These are phyloP conservation scores for Begonia masoniana DNA, from an alignment of 306 rosid species.

Conservation along the genomic window DNA sequence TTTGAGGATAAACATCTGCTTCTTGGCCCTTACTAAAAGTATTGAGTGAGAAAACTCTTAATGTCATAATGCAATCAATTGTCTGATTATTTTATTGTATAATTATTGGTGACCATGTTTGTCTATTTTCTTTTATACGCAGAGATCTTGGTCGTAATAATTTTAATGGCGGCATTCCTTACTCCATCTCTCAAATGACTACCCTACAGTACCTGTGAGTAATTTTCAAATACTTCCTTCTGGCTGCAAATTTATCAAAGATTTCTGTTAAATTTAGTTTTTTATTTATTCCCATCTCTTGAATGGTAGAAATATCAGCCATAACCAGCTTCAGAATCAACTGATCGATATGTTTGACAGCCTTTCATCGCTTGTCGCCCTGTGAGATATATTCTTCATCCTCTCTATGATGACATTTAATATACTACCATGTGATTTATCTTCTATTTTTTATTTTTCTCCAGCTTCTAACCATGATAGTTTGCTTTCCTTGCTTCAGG, in stretches of 20 bases:
- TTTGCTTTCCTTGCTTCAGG: conserved; percentile 10
- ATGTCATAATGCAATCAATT: too few species aligned
- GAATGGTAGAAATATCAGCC: conserved; percentile 63
- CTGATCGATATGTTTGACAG: conserved; percentile 31
- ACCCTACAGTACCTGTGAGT: conserved; percentile 72
- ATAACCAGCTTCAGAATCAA: conserved; percentile 70
- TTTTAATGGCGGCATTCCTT: conserved; percentile 53
- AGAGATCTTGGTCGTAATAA: conserved; percentile 70
- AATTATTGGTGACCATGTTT: too few species aligned
- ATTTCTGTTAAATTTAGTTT: conserved; percentile 11
- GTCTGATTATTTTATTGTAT: too few species aligned
- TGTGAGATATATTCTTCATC: conserved; percentile 39
- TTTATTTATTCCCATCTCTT: conserved; percentile 1
- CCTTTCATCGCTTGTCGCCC: conserved; percentile 56
- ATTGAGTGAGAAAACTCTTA: too few species aligned
- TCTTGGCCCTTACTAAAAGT: too few species aligned
- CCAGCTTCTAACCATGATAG: background rate
- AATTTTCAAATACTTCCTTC: background rate
- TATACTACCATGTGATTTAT: background rate
- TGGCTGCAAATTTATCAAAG: conserved; percentile 1
- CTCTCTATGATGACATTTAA: conserved; percentile 5
- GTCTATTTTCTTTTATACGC: conserved; percentile 17
- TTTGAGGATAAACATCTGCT: too few species aligned
- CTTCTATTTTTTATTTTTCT: background rate
- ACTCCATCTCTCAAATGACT: conserved; percentile 39